phyloP scores from a whole-genome alignment of 2,329 filamentous ascomycete species.

The Lasiodiplodia theobromae region DNA sequence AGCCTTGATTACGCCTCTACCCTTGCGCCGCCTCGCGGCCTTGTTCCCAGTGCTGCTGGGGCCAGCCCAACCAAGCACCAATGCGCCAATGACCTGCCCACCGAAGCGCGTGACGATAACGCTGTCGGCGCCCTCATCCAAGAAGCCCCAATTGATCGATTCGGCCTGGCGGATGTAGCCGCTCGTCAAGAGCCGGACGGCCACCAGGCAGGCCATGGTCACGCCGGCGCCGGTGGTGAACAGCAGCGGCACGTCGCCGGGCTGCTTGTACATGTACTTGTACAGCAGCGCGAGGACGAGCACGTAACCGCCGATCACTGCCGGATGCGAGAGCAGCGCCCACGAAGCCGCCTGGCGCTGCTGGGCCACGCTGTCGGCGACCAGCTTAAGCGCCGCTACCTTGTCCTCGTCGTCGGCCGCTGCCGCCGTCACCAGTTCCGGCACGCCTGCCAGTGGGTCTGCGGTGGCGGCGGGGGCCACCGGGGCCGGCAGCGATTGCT shows the following conservation, averaged over 20 bases:
- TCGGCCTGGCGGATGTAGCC: slow-evolving; percentile 71
- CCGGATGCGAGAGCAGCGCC: slow-evolving; percentile 57
- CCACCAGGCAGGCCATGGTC: slow-evolving; percentile 68
- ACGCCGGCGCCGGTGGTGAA: slow-evolving; percentile 67
- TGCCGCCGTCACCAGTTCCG: slow-evolving; percentile 68
- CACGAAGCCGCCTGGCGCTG: slow-evolving; percentile 74
- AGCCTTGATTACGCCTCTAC: slow-evolving; percentile 75
- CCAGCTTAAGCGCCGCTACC: slow-evolving; percentile 71
- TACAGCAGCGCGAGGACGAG: slow-evolving; percentile 48
- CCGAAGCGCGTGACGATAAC: slow-evolving; percentile 71
- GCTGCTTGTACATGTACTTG: slow-evolving; percentile 49
- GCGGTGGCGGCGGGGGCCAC: background rate
- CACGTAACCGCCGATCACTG: slow-evolving; percentile 41
- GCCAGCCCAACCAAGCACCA: slow-evolving; percentile 71
- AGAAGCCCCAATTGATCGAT: slow-evolving; percentile 67
- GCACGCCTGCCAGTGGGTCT: slow-evolving; percentile 60
- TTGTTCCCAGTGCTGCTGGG: slow-evolving; percentile 51
- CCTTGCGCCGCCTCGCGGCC: slow-evolving; percentile 54
- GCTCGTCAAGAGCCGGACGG: slow-evolving; percentile 65
- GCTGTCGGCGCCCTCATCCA: slow-evolving; percentile 52
- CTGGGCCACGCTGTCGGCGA: slow-evolving; percentile 83
- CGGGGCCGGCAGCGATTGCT: background rate
- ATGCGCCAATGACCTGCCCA: slow-evolving; percentile 71
- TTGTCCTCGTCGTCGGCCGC: slow-evolving; percentile 64
- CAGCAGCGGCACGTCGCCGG: slow-evolving; percentile 61